phyloP scores from a whole-genome alignment of 495 filamentous ascomycete species.

The Massariosphaeria phaeospora region DNA sequence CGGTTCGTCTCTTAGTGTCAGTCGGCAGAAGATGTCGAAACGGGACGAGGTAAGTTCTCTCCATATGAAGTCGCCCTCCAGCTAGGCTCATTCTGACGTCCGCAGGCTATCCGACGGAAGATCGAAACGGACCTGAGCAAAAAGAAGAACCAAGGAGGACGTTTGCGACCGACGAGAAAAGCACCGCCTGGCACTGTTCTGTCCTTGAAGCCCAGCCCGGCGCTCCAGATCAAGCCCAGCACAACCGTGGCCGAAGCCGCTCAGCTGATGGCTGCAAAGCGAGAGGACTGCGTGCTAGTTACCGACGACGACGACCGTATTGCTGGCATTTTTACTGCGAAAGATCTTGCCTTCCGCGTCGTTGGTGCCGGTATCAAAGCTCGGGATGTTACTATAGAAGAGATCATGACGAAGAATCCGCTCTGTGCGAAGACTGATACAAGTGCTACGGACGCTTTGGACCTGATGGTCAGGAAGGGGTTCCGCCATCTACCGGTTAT shows the following conservation, averaged over 20 bases:
- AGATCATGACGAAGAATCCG: constrained; percentile 99
- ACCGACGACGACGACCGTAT: constrained; percentile 98
- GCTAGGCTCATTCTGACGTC: constrained; percentile 30
- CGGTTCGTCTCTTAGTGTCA: constrained; percentile 75
- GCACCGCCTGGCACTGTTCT: constrained; percentile 94
- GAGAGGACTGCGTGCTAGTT: constrained; percentile 97
- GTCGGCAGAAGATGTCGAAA: constrained; percentile 89
- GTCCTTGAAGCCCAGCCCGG: constrained; percentile 87
- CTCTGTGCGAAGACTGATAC: constrained; percentile 96
- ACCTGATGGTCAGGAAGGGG: constrained; percentile 96
- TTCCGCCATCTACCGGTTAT: constrained; percentile 97
- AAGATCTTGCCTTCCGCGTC: constrained; percentile 96
- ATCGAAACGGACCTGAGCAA: constrained; percentile 97
- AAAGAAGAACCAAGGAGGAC: constrained; percentile 74
- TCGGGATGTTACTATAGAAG: constrained; percentile 81
- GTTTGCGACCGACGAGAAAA: constrained; percentile 80
- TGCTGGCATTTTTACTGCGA: constrained; percentile 97
- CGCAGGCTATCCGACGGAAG: constrained; percentile 90
- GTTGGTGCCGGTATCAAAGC: constrained; percentile 92
- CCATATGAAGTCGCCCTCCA: background rate
- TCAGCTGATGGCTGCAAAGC: constrained; percentile 97
- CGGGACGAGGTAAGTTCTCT: constrained; percentile 84
- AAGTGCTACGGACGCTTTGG: constrained; percentile 92
- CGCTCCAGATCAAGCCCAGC: constrained; percentile 93
- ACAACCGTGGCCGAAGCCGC: constrained; percentile 95